phyloP scores from a whole-genome alignment of 2,329 filamentous ascomycete species.

The Venturiaceae sp. region DNA sequence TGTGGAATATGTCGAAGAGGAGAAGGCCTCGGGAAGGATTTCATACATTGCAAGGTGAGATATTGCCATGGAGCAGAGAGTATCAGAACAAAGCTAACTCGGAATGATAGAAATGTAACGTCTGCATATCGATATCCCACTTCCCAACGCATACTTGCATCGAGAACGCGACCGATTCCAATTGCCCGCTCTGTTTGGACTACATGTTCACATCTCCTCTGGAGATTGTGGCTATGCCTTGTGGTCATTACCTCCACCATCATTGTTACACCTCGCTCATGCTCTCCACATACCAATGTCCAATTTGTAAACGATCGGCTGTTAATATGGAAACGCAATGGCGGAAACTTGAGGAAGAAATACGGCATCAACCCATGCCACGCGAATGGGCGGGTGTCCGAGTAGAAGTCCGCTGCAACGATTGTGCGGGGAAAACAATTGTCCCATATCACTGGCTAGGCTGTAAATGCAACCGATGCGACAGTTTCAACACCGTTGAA shows the following conservation, averaged over 20 bases:
- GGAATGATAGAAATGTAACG: slow-evolving; percentile 52
- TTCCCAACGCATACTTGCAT: slow-evolving; percentile 85
- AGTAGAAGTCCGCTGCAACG: slow-evolving; percentile 85
- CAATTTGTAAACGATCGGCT: slow-evolving; percentile 93
- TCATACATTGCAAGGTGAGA: slow-evolving; percentile 90
- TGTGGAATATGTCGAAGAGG: slow-evolving; percentile 93
- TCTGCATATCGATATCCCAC: slow-evolving; percentile 85
- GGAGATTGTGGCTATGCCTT: slow-evolving; percentile 87
- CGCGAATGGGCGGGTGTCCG: slow-evolving; percentile 67
- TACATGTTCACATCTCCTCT: slow-evolving; percentile 91
- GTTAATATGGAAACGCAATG: slow-evolving; percentile 96
- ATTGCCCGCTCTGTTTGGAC: slow-evolving; percentile 93
- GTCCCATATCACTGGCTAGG: slow-evolving; percentile 93
- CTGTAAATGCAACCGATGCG: slow-evolving; percentile 65
- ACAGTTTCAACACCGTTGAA: slow-evolving; percentile 43
- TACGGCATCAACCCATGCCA: slow-evolving; percentile 87
- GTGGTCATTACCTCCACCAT: slow-evolving; percentile 91
- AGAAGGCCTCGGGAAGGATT: slow-evolving; percentile 88
- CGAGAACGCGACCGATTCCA: slow-evolving; percentile 85
- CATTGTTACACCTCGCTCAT: slow-evolving; percentile 84
- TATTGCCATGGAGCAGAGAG: neutral
- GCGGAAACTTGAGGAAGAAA: slow-evolving; percentile 78
- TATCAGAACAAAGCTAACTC: slow-evolving; percentile 15
- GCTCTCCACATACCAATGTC: slow-evolving; percentile 86
- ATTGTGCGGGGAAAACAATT: slow-evolving; percentile 80